A percentile compares a stretch with the other conserved stretches of the same genome.
Evolutionary conservation across 345 rosid species (phyloP).

Genomic region (Sonneratia caseolaris): DNA sequence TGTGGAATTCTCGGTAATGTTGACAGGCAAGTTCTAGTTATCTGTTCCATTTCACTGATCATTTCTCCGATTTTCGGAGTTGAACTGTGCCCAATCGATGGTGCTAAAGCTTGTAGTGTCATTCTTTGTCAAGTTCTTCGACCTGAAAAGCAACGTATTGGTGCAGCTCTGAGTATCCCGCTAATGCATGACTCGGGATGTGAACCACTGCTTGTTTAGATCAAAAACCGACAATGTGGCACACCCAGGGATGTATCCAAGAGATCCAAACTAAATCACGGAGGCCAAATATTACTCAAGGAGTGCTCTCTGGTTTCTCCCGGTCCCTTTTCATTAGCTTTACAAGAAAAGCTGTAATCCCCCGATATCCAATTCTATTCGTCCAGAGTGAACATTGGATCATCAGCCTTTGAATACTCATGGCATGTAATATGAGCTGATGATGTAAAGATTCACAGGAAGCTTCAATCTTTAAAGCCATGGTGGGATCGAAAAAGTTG

Average conservation of each 20-base stretch:
- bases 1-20: background rate
- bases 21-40: background rate
- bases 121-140: background rate
- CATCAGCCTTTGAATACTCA: background rate
- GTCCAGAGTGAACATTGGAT: background rate
- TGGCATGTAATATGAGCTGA: background rate
- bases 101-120: background rate
- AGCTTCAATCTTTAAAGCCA: background rate
- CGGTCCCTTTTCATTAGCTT: too few relatives aligned
- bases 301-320: background rate
- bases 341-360: background rate
- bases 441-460: background rate
- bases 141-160: background rate
- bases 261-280: too few relatives aligned
- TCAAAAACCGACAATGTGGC: background rate
- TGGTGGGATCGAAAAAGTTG: background rate
- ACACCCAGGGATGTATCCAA: background rate
- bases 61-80: background rate
- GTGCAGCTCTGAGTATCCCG: background rate
- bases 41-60: background rate
- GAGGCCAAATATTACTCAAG: background rate
- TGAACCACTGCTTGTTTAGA: background rate
- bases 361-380: background rate
- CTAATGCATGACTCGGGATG: background rate
- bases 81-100: background rate